Evolutionary conservation across 192 early-diverging fungal species (phyloP).

Genomic region (Gigaspora rosea): DNA sequence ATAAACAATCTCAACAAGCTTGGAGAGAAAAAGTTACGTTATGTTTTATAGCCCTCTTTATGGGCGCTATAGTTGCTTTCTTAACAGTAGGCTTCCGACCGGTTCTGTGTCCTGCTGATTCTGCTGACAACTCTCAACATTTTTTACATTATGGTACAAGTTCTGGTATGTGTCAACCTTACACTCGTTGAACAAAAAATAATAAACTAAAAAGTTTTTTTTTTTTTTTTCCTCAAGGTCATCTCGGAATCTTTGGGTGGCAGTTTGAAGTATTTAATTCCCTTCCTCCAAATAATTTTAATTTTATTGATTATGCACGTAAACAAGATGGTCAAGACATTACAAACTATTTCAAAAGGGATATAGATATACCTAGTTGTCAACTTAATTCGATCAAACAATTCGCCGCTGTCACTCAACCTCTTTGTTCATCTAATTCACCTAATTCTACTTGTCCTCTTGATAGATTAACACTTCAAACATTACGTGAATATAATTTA

Average conservation of each 20-base stretch:
- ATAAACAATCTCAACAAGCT: constrained; percentile 63
- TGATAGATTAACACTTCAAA: constrained; percentile 39
- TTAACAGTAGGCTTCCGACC: constrained; percentile 62
- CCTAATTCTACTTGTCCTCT: constrained; percentile 44
- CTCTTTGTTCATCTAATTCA: constrained; percentile 25
- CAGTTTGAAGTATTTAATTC: constrained; percentile 34
- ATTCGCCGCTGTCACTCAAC: constrained; percentile 1
- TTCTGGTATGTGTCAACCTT: constrained; percentile 30
- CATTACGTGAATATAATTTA: background rate
- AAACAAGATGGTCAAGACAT: constrained; percentile 57
- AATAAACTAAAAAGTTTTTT: background rate
- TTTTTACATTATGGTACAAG: constrained; percentile 41
- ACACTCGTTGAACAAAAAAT: background rate
- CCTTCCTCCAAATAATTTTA: background rate
- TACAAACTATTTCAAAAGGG: constrained; percentile 46
- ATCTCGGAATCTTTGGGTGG: constrained; percentile 6
- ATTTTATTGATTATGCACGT: background rate
- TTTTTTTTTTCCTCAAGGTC: constrained; percentile 17
- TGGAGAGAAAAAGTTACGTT: constrained; percentile 70
- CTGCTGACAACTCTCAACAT: constrained; percentile 31
- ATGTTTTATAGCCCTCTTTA: constrained; percentile 69
- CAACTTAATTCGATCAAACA: background rate
- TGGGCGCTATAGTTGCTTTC: constrained; percentile 71
- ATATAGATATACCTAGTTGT: background rate
- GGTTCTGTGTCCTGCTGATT: constrained; percentile 35